Conservation (phyloP, 192 early-diverging fungal species). For the Borealophlyctis nickersoniae region DNA sequence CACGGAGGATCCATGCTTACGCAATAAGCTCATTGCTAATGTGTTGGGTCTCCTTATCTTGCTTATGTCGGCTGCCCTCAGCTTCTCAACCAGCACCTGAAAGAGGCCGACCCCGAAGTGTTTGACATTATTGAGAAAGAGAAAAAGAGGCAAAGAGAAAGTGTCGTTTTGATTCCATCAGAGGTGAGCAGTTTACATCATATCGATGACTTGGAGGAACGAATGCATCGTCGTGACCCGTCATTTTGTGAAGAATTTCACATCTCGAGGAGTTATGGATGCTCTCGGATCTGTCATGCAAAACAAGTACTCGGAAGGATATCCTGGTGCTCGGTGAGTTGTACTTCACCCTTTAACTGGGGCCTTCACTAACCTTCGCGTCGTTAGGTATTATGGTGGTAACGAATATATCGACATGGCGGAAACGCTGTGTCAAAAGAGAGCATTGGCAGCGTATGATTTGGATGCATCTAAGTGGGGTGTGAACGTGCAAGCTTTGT, state of each 20-base stretch:
- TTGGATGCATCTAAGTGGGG: conserved; percentile 87
- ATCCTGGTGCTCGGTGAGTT: conserved; percentile 79
- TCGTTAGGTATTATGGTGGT: conserved; percentile 92
- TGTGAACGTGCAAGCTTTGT: conserved; percentile 96
- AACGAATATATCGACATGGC: conserved; percentile 97
- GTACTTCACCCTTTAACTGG: conserved; percentile 4
- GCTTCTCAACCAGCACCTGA: conserved; percentile 70
- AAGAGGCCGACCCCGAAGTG: conserved; percentile 83
- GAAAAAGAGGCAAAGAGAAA: conserved; percentile 90
- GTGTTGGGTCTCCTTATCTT: neutral
- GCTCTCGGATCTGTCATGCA: conserved; percentile 97
- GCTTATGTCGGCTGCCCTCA: too few relatives aligned
- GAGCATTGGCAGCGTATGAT: conserved; percentile 91
- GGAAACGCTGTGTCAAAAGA: conserved; percentile 88
- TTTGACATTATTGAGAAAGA: conserved; percentile 92
- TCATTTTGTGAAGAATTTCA: conserved; percentile 87
- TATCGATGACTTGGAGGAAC: conserved; percentile 3
- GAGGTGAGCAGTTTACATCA: conserved; percentile 57
- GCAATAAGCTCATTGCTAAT: neutral
- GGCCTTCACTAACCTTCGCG: neutral
- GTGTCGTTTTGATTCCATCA: conserved; percentile 92
- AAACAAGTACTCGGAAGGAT: conserved; percentile 99
- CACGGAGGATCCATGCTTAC: neutral
- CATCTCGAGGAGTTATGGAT: conserved; percentile 91
- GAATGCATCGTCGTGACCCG: too few relatives aligned